These are phyloP conservation scores for Aspergillus calidoustus DNA, from an alignment of 2,329 filamentous ascomycete genomes.

Conservation along the genomic window DNA sequence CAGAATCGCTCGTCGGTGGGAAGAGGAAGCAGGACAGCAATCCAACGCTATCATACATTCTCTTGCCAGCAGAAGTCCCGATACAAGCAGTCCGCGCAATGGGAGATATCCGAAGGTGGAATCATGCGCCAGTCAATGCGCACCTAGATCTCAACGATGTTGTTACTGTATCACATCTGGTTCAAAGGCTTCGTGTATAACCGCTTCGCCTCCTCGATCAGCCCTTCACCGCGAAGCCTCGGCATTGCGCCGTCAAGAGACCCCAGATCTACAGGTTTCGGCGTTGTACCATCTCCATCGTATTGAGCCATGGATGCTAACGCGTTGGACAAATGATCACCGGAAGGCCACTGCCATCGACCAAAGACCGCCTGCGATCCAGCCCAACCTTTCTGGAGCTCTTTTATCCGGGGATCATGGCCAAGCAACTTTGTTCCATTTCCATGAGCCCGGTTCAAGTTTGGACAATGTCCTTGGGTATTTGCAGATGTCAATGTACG, in stretches of 20 bases:
- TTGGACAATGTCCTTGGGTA: neutral
- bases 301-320: constrained; percentile 3
- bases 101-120: neutral
- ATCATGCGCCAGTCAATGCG: neutral
- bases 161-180: constrained; percentile 4
- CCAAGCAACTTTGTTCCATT: neutral
- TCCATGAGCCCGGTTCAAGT: constrained; percentile 3
- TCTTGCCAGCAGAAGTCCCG: constrained; percentile 1
- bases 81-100: constrained; percentile 6
- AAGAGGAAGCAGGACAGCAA: constrained; percentile 12
- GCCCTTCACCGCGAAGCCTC: neutral
- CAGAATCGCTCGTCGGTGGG: constrained; percentile 3
- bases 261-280: neutral
- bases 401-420: constrained; percentile 2
- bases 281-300: neutral
- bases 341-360: constrained; percentile 8
- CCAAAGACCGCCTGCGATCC: neutral
- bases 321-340: neutral
- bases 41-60: constrained; percentile 6
- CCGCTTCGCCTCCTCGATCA: constrained; percentile 3
- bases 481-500: constrained; percentile 7
- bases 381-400: too few species aligned
- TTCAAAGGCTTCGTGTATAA: neutral
- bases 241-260: neutral
- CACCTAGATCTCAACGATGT: constrained; percentile 9